Base-by-base conservation (phyloP, 495 filamentous ascomycete genomes). In the Podospora anserina region DNA sequence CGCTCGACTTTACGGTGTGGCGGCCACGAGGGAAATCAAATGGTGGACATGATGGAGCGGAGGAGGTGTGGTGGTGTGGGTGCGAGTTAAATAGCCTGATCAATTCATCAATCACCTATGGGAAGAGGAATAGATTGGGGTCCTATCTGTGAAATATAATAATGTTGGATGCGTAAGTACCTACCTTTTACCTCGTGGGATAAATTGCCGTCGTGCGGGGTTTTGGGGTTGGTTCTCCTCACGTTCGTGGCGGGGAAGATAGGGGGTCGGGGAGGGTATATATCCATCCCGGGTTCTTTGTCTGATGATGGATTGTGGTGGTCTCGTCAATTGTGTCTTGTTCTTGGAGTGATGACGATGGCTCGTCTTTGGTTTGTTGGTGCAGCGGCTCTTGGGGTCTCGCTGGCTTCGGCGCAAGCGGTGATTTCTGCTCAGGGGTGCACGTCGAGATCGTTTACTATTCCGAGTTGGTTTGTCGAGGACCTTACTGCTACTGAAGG, bases 381-480 rank as follows among this genome's bases (percentile, higher is more conserved):
- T 49, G 39, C 39, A 49, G 39, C 39, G 2, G 39, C 39, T 11
- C 39, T 49, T 16, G 39, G 39, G 39, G 39, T 49, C 39, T 49
- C 39, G 15, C 9, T 16, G 9, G 39, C 39, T 49, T 49, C 39
- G 15, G 39, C 39, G 39, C 39, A 49, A 11, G 39, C 39, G 15
- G 39, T 49, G 2, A 49, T 49, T 13, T 49, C 39, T 16, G 13
- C 39, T 49, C 39, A 49, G 13, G 69, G 63, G 15, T 76, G 74
- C 68, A 73, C 69, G 2, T 65, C 69, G 7, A 71, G 60, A 16
- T 73, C 74, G 9, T 76, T 76, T 61, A 27, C 66, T 16, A 60
- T 75, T 19, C 72, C 74, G 0, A 75, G 72, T 44, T 75, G 74
- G 72, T 67, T 72, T 19, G 26, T 73, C 27, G 26, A 68, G 64